Percentiles rank a stretch among this genome's conserved stretches.
Evolutionary conservation across 202 grass and related monocot genomes (phyloP).

Genomic region (Carex arenaria): DNA sequence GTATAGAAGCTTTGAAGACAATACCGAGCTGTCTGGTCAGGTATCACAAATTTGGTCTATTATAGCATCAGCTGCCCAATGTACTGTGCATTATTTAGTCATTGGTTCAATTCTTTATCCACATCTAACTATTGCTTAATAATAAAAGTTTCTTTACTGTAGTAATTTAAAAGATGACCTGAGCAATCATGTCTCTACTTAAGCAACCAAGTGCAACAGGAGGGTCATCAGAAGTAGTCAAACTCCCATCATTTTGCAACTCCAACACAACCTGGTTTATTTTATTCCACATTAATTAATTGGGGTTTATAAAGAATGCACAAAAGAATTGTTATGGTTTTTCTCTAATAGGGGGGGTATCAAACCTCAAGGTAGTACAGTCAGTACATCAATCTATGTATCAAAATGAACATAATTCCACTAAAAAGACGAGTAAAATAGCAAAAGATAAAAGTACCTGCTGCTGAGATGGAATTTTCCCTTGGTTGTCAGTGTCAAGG

Average conservation of each 20-base stretch:
- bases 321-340: not conserved
- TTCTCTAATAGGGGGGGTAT: not conserved
- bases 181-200: slow-evolving; percentile 64
- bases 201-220: slow-evolving; percentile 61
- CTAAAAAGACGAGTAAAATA: not conserved
- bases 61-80: not conserved
- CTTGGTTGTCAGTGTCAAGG: slow-evolving; percentile 82
- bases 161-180: slow-evolving; percentile 43
- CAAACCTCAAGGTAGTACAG: not conserved
- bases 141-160: not conserved
- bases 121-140: not conserved
- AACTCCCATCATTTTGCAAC: slow-evolving; percentile 79
- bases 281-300: not conserved
- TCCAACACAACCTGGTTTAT: slow-evolving; percentile 82
- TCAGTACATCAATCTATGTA: not conserved
- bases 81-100: not conserved
- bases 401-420: slow-evolving; percentile 1
- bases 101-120: not conserved
- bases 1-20: not conserved
- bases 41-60: not conserved
- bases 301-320: not conserved
- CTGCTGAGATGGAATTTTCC: slow-evolving; percentile 69
- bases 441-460: slow-evolving; percentile 36
- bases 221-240: slow-evolving; percentile 83
- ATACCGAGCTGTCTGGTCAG: not conserved